Evolutionary conservation across 495 filamentous ascomycete genomes (phyloP), one percentile per base, ranked within the genome.

Genomic region (Podospora conica): DNA sequence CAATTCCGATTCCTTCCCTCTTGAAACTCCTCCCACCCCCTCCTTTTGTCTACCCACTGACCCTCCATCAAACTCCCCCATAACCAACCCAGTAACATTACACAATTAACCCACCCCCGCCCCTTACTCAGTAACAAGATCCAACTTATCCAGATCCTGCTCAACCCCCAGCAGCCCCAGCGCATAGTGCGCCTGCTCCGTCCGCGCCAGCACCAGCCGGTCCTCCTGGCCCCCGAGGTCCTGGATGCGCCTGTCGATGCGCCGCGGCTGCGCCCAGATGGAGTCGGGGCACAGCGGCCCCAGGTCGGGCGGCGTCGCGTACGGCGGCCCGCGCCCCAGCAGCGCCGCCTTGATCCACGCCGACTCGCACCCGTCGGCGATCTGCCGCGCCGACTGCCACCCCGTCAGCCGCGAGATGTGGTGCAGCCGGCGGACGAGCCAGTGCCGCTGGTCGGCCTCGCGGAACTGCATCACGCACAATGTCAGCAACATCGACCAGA

Each of bases 401-500:
- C 95, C 95, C 0, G 92, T 96, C 48, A 95, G 78, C 7, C 88
- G 87, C 3, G 90, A 84, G 40, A 97, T 86, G 72, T 91, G 85
- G 64, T 85, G 84, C 21, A 98, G 79, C 18, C 89, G 87, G 31
- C 81, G 78, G 66, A 96, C 83, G 0, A 86, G 82, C 91, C 91
- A 96, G 53, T 82, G 82, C 2, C 95, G 85, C 72, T 98, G 92
- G 3, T 74, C 78, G 15, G 84, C 66, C 66, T 90, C 83, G 65
- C 84, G 86, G 76, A 90, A 97, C 81, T 97, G 83, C 4, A 54
- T 10, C 6, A 1, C 15, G 12, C n/a, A 9, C 1, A 1, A 48
- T 33, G 29, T 55, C 25, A 60, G 40, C 18, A 57, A 11, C 20
- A 15, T 60, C 2, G 58, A 60, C 6, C 20, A n/a, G 21, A 3